Conservation (phyloP, 139 green algal species). For the Astrephomene gubernaculifera region DNA sequence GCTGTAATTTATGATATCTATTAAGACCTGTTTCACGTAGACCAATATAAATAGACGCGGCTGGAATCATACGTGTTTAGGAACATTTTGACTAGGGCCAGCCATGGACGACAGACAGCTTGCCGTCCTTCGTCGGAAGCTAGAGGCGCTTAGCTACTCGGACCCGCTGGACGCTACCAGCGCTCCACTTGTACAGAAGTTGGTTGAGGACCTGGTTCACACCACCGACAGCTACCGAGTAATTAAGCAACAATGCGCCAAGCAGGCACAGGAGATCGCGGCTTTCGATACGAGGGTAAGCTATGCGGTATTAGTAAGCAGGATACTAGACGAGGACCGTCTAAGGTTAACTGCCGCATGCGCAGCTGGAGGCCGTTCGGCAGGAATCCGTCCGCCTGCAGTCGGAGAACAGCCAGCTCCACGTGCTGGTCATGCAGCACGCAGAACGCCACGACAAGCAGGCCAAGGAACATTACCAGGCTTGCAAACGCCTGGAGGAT, state of each 20-base stretch:
- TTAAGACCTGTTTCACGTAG: too few relatives aligned
- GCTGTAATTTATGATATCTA: too few relatives aligned
- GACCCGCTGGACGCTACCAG: constrained; percentile 57
- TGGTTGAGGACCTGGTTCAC: constrained; percentile 77
- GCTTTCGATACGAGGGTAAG: constrained; percentile 65
- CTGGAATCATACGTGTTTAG: too few relatives aligned
- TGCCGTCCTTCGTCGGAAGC: constrained; percentile 51
- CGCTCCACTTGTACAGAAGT: constrained; percentile 62
- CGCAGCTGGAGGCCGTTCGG: constrained; percentile 71
- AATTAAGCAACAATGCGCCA: constrained; percentile 65
- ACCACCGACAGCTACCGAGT: constrained; percentile 72
- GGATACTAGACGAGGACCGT: too few relatives aligned
- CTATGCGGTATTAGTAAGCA: not conserved
- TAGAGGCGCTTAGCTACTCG: constrained; percentile 72
- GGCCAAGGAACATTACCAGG: constrained; percentile 61
- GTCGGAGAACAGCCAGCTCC: constrained; percentile 78
- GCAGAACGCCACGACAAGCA: constrained; percentile 61
- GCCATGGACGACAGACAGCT: constrained; percentile 32
- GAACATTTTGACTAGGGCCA: not conserved
- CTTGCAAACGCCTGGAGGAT: constrained; percentile 61
- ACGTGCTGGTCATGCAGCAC: constrained; percentile 72
- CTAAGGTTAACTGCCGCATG: not conserved
- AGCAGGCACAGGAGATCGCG: constrained; percentile 66
- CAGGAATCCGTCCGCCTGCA: constrained; percentile 66
- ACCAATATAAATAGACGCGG: too few relatives aligned